These are phyloP conservation scores for Pythium dissimile DNA, from an alignment of 352 stramenopile genomes.

Conservation along the genomic window DNA sequence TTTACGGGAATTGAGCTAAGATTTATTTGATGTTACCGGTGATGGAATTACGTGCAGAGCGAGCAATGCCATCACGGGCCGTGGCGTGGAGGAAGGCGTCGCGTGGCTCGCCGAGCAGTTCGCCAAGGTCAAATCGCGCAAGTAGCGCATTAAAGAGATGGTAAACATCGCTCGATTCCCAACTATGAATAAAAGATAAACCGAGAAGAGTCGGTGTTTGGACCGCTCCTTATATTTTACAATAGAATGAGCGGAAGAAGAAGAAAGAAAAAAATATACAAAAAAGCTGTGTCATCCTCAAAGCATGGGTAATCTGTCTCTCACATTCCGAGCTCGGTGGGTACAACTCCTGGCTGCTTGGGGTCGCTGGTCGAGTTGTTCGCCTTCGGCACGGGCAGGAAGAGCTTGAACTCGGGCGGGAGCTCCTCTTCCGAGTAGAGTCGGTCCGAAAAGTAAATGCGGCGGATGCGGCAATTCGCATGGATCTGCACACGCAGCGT, in stretches of 20 bases:
- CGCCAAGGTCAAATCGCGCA: slow-evolving; percentile 52
- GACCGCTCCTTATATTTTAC: no score
- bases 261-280: not conserved
- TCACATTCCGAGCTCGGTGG: slow-evolving; percentile 12
- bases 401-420: slow-evolving; percentile 97
- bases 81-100: slow-evolving; percentile 78
- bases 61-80: slow-evolving; percentile 79
- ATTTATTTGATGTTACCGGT: not conserved
- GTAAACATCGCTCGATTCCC: not conserved
- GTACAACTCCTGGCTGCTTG: slow-evolving; percentile 31
- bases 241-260: no score
- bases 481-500: slow-evolving; percentile 97
- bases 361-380: slow-evolving; percentile 47
- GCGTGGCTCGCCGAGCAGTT: slow-evolving; percentile 81
- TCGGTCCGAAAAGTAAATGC: slow-evolving; percentile 97
- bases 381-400: slow-evolving; percentile 92
- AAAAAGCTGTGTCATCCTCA: no score
- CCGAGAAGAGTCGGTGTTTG: no score
- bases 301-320: no score
- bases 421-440: slow-evolving; percentile 97
- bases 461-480: slow-evolving; percentile 95
- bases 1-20: not conserved
- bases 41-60: slow-evolving; percentile 29
- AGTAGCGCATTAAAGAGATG: slow-evolving; percentile 19
- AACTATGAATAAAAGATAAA: not conserved